These are phyloP conservation scores for Epicoccum sorghinum DNA, from an alignment of 2,329 filamentous ascomycete species.

Conservation along the genomic window DNA sequence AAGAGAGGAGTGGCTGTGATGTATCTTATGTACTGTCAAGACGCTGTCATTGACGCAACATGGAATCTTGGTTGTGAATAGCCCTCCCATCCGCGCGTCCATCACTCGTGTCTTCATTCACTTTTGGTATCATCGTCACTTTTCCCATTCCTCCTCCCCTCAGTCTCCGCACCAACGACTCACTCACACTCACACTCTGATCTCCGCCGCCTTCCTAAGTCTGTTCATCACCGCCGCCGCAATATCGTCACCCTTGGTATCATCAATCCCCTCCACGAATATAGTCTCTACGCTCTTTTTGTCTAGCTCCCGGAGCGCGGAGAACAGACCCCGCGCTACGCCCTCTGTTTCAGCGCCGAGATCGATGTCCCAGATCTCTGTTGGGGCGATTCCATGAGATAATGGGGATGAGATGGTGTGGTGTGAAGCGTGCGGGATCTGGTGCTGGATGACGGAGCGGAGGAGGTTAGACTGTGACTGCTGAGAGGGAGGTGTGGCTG, in stretches of 20 bases:
- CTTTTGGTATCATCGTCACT: neutral
- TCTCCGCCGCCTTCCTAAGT: constrained; percentile 55
- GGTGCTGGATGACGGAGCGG: constrained; percentile 43
- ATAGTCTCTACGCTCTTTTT: constrained; percentile 79
- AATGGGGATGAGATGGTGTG: constrained; percentile 15
- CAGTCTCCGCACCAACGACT: too few species aligned
- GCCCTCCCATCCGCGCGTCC: too few species aligned
- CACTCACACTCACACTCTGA: constrained; percentile 10
- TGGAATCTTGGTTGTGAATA: too few species aligned
- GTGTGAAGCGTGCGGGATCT: constrained; percentile 37
- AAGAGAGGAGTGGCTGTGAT: too few species aligned
- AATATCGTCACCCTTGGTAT: constrained; percentile 74
- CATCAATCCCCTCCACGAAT: constrained; percentile 83
- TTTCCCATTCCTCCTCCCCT: neutral
- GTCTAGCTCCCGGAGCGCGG: constrained; percentile 84
- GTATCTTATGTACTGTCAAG: too few species aligned
- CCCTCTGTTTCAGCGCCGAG: constrained; percentile 73
- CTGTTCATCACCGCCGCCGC: constrained; percentile 70
- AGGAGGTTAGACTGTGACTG: constrained; percentile 37
- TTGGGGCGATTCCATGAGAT: neutral
- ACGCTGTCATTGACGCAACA: too few species aligned
- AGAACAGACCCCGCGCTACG: constrained; percentile 88
- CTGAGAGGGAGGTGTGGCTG: too few species aligned
- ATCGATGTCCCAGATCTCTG: constrained; percentile 68
- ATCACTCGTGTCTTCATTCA: neutral